These are phyloP conservation scores for Triticum turgidum DNA, from an alignment of 176 grass and related monocot species.

Conservation along the genomic window DNA sequence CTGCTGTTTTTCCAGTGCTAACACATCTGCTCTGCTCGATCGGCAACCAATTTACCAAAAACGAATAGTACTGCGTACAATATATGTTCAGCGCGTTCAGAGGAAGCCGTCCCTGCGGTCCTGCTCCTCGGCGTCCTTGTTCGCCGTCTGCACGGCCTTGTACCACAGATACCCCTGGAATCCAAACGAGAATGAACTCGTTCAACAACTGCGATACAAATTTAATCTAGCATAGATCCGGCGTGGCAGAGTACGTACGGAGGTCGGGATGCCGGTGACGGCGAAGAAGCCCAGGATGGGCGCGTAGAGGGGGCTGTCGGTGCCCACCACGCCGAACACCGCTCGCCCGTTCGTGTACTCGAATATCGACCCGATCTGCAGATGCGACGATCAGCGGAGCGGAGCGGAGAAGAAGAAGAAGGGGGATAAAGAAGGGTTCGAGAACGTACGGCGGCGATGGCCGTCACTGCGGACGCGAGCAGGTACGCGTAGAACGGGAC, in stretches of 20 bases:
- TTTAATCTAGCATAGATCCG: no score
- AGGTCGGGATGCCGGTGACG: constrained; percentile 85
- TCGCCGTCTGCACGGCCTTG: constrained; percentile 81
- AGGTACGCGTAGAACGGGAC: constrained; percentile 78
- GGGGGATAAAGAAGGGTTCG: no score
- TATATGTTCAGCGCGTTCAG: constrained; percentile 6
- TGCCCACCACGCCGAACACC: constrained; percentile 72
- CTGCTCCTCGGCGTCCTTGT: constrained; percentile 85
- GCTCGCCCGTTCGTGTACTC: constrained; percentile 80
- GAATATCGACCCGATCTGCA: constrained; percentile 89
- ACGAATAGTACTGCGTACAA: neutral
- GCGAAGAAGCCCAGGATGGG: constrained; percentile 94
- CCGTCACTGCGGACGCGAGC: constrained; percentile 77
- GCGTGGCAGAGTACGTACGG: no score
- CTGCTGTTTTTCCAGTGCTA: neutral
- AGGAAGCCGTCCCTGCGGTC: constrained; percentile 69
- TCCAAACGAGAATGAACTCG: constrained; percentile 1
- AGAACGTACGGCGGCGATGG: constrained; percentile 77
- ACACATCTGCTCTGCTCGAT: neutral
- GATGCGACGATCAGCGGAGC: neutral
- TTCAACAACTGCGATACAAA: no score
- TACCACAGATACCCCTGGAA: constrained; percentile 80
- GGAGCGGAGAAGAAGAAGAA: neutral
- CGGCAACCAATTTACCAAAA: neutral
- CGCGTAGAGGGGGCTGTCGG: constrained; percentile 81